Evolutionary conservation across 2,329 filamentous ascomycete genomes (phyloP).

Genomic region (Nemania sp.): DNA sequence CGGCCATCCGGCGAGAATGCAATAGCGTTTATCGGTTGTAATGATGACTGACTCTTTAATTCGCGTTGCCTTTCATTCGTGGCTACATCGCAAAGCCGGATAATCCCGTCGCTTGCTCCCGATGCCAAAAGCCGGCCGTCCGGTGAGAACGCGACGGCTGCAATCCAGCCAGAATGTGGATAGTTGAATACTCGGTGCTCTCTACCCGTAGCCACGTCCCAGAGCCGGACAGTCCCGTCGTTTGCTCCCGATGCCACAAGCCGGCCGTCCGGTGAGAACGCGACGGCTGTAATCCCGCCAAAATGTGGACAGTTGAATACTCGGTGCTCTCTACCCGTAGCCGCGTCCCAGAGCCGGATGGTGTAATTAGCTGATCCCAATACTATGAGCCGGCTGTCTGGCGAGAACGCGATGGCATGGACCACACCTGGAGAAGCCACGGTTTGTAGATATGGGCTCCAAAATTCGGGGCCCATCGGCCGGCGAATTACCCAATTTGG

Average conservation of each 20-base stretch:
- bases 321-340: neutral
- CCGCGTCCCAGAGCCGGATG: neutral
- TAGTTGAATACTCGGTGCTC: no score
- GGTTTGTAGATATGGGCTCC: neutral
- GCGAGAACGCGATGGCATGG: neutral
- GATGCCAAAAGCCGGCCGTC: no score
- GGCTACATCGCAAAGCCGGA: no score
- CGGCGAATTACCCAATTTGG: neutral
- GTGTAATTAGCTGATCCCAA: neutral
- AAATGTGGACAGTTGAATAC: neutral
- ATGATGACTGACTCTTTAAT: no score
- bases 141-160: no score
- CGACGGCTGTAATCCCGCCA: neutral
- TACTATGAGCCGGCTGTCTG: neutral
- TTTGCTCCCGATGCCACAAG: neutral
- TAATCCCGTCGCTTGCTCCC: no score
- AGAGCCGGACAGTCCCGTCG: neutral
- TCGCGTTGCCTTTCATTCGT: no score
- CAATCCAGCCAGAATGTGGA: no score
- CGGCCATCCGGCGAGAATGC: no score
- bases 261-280: no score
- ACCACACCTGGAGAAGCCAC: neutral
- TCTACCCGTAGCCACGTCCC: slow-evolving; percentile 1
- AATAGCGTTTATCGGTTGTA: no score
- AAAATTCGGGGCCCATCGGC: neutral